These are phyloP conservation scores for Arxiozyma heterogenica DNA, from an alignment of 1,139 yeast genomes.

Conservation along the genomic window DNA sequence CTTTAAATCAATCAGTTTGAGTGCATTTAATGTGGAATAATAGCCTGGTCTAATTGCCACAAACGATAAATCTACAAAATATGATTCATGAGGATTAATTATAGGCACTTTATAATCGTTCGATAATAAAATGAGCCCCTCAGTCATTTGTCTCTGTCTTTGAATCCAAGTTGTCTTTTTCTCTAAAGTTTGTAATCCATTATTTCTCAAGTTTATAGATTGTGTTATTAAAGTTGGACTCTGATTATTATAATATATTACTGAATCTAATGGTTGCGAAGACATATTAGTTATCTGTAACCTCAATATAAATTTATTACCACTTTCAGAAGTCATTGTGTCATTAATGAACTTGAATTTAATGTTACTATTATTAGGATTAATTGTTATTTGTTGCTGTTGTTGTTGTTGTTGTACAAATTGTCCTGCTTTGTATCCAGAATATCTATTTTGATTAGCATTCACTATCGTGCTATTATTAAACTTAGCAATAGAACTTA, in stretches of 20 bases:
- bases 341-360: slow-evolving; percentile 21
- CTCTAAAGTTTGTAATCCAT: background rate
- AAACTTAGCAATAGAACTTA: slow-evolving; percentile 18
- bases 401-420: slow-evolving; percentile 3
- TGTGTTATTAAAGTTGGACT: slow-evolving; percentile 3
- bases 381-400: slow-evolving; percentile 8
- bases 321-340: slow-evolving; percentile 14
- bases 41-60: slow-evolving; percentile 27
- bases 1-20: slow-evolving; percentile 27
- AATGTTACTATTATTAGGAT: slow-evolving; percentile 19
- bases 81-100: slow-evolving; percentile 24
- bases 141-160: slow-evolving; percentile 18
- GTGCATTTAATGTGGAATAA: slow-evolving; percentile 24
- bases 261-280: slow-evolving; percentile 16
- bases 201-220: background rate
- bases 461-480: slow-evolving; percentile 3
- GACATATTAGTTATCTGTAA: slow-evolving; percentile 26
- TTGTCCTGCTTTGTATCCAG: background rate
- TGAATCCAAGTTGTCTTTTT: slow-evolving; percentile 15
- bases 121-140: slow-evolving; percentile 27
- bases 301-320: slow-evolving; percentile 20
- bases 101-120: slow-evolving; percentile 29
- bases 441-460: background rate
- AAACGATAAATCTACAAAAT: slow-evolving; percentile 23
- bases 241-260: slow-evolving; percentile 23